Evolutionary conservation across 2,329 filamentous ascomycete species (phyloP).

Genomic region (Colletotrichum sp.): DNA sequence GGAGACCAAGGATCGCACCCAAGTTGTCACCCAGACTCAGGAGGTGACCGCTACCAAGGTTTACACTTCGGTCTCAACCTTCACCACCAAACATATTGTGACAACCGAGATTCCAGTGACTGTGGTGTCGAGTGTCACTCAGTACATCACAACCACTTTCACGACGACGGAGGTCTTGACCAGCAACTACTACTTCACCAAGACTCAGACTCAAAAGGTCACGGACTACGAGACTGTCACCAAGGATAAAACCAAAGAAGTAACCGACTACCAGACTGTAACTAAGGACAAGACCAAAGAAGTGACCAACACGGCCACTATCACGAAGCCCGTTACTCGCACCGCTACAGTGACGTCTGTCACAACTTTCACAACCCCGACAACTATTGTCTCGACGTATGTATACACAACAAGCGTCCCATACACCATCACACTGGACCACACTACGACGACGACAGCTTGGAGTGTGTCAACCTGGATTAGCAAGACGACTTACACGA

Average conservation of each 20-base stretch:
- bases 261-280: not conserved
- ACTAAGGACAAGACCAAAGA: not conserved
- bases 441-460: constrained; percentile 12
- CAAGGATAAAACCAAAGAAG: not conserved
- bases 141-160: constrained; percentile 15
- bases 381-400: constrained; percentile 14
- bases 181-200: constrained; percentile 7
- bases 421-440: constrained; percentile 13
- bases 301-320: not conserved
- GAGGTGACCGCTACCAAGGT: constrained; percentile 10
- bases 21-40: constrained; percentile 7
- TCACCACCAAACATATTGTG: constrained; percentile 2
- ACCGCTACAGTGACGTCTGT: constrained; percentile 8
- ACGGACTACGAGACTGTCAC: constrained; percentile 2
- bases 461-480: constrained; percentile 3
- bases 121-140: constrained; percentile 9
- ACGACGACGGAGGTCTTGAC: constrained; percentile 13
- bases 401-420: constrained; percentile 18
- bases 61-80: constrained; percentile 15
- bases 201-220: constrained; percentile 3
- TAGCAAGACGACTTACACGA: not conserved
- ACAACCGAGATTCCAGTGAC: constrained; percentile 12
- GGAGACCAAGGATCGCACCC: constrained; percentile 8
- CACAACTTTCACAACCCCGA: constrained; percentile 3
- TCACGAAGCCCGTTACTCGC: constrained; percentile 14